Evolutionary conservation across 2,329 filamentous ascomycete species (phyloP), one percentile per base, ranked within the genome.

Genomic region (Penicillium glabrum): DNA sequence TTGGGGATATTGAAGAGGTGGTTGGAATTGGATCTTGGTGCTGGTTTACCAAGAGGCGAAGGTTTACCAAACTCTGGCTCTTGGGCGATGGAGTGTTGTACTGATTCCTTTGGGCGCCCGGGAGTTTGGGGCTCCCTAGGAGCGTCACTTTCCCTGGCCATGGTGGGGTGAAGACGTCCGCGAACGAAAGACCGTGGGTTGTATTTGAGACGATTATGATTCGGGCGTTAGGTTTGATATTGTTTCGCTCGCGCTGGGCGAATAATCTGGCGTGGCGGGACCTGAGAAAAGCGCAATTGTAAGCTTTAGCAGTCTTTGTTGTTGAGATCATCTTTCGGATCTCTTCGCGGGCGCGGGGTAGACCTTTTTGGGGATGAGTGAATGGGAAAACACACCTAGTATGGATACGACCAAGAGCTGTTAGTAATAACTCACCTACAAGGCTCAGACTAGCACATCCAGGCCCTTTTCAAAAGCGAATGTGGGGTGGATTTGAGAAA

Each of bases 31-130:
- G 67, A 61, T 31, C 58, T 81, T 74, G 67, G 80, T 77, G 61
- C 73, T 27, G 61, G 63, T 47, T 65, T 69, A 33, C 82, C 76
- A 55, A 87, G 71, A 16, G 83, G 82, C 59, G 83, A 86, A 2
- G 85, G 77, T 63, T 82, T 81, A 51, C 85, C 85, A 65, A 87
- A 87, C 64, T 86, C 79, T 39, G 81, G 77, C 31, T 77, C 72
- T 5, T 77, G 72, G 14, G 74, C 66, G 13, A 73, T 62, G 14
- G 72, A 65, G 29, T 72, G 65, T 37, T 67, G 68, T 19, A 68
- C 53, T 35, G 72, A 69, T 29, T 76, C 68, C 49, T 72, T 71
- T 14, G 69, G 67, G 59, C 73, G 74, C 19, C 71, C 69, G 48
- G 74, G 70, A 33, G 69, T 70, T 43, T 69, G 65, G 8, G 71